Conservation (phyloP, 768 basidiomycete species). For the Terana coerulea region DNA sequence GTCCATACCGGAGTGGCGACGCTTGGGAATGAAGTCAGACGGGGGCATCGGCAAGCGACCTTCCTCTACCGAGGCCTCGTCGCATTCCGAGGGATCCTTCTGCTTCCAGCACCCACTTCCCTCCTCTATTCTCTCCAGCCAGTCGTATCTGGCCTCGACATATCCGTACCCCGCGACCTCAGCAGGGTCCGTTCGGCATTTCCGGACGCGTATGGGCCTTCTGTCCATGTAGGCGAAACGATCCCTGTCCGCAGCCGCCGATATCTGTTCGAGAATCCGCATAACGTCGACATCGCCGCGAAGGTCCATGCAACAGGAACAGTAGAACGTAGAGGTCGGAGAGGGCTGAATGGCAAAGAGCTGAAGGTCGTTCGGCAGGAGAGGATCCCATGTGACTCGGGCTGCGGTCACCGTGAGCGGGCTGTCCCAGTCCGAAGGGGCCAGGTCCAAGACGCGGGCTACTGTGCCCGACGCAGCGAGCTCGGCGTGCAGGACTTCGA, state of each 20-base stretch:
- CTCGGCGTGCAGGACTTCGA: slow-evolving; percentile 20
- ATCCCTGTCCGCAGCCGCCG: slow-evolving; percentile 13
- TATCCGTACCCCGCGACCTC: slow-evolving; percentile 16
- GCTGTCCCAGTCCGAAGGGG: slow-evolving; percentile 12
- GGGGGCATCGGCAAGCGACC: neutral
- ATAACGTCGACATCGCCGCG: slow-evolving; percentile 19
- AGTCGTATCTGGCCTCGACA: slow-evolving; percentile 17
- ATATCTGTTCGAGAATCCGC: slow-evolving; percentile 18
- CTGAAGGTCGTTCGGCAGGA: slow-evolving; percentile 9
- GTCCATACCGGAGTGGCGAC: neutral
- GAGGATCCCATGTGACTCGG: slow-evolving; percentile 10
- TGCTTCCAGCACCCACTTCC: slow-evolving; percentile 16
- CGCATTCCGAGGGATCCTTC: neutral
- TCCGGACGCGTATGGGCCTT: slow-evolving; percentile 6
- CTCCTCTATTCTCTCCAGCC: slow-evolving; percentile 14
- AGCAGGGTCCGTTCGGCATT: slow-evolving; percentile 7
- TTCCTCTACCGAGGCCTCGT: neutral
- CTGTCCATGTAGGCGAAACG: slow-evolving; percentile 17
- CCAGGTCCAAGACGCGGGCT: slow-evolving; percentile 6
- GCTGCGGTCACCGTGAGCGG: neutral
- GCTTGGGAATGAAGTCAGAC: neutral
- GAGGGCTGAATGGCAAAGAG: slow-evolving; percentile 19
- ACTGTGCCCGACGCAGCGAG: slow-evolving; percentile 14
- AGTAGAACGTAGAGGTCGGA: slow-evolving; percentile 19
- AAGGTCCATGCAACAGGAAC: slow-evolving; percentile 23